Base-by-base conservation (phyloP, 805 yeast species). In the Myxozyma udenii region DNA sequence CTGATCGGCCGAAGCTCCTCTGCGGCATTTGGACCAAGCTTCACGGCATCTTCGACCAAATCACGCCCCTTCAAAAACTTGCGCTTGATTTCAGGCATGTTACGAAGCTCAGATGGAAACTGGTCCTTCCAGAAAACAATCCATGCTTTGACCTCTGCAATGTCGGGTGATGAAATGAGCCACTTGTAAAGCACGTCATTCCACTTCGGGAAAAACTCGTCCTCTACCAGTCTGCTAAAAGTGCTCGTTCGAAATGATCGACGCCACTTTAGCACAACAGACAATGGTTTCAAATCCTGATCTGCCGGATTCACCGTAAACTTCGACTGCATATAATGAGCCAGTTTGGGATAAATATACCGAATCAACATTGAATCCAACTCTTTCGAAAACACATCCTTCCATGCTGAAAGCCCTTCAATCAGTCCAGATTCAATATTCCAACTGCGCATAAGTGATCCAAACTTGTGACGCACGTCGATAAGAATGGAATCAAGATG, bases 141-240 rank as follows among this genome's bases (percentile, higher is more conserved):
- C 72, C 71, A 68, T 2, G 49, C 41, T 1, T 65, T 42, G 2
- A 71, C 57, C 21, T 69, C 71, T 7, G 33, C 55, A 19, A 46
- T 50, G 22, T 57, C 57, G 2, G 61, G 58, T 11, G 57, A 53
- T 1, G 51, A 33, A 2, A 60, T 48, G 4, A 69, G 53, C 72
- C 73, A 70, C 41, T 58, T 48, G 18, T 55, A 53, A 18, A 73
- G 60, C 3, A 61, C 61, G 11, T 53, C 52, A 19, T 60, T 46
- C 71, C 74, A 64, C 11, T 74, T 71, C 50, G 76, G 75, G 58
- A 77, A 72, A 18, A 74, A 58, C 21, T 61, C 66, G 35, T 65
- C 57, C 40, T 66, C 70, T 25, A 77, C 32, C 1, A 76, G 37
- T 3, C 41, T 35, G 4, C 56, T 54, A 16, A 66, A 54, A 11